Percentiles rank a stretch among this genome's conserved stretches.
Evolutionary conservation across 768 basidiomycete species (phyloP).

Genomic region (Tylopilus intermedius): DNA sequence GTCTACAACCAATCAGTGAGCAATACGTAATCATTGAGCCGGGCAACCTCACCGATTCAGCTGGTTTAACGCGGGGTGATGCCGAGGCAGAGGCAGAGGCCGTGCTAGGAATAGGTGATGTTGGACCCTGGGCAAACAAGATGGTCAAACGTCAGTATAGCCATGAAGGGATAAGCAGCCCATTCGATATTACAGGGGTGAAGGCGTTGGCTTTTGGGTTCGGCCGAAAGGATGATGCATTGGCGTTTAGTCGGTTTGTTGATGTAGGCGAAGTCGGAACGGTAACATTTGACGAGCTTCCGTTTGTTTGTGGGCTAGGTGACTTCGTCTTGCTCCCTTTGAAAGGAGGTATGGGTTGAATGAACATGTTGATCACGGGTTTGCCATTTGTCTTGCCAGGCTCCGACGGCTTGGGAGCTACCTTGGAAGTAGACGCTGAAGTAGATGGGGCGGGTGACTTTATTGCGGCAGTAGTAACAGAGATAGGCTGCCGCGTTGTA

Average conservation of each 20-base stretch:
- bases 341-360: slow-evolving; percentile 90
- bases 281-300: slow-evolving; percentile 31
- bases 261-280: slow-evolving; percentile 50
- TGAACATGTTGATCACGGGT: slow-evolving; percentile 62
- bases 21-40: background rate
- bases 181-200: slow-evolving; percentile 49
- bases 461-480: slow-evolving; percentile 20
- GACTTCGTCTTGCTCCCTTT: slow-evolving; percentile 51
- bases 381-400: slow-evolving; percentile 40
- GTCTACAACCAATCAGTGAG: slow-evolving; percentile 25
- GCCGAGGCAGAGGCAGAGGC: slow-evolving; percentile 43
- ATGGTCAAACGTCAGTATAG: slow-evolving; percentile 17
- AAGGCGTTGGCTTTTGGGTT: slow-evolving; percentile 76
- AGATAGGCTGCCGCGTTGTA: slow-evolving; percentile 23
- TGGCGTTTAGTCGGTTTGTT: slow-evolving; percentile 72
- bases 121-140: slow-evolving; percentile 36
- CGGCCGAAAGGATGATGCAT: slow-evolving; percentile 88
- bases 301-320: slow-evolving; percentile 27
- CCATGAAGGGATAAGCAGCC: slow-evolving; percentile 3
- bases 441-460: slow-evolving; percentile 30
- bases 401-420: slow-evolving; percentile 26
- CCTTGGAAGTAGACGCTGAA: slow-evolving; percentile 29
- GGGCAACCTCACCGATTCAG: slow-evolving; percentile 43
- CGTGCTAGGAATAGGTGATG: slow-evolving; percentile 42
- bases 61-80: slow-evolving; percentile 59